Conservation (phyloP, 2,329 filamentous ascomycete genomes). For the Helminthosporium solani region DNA sequence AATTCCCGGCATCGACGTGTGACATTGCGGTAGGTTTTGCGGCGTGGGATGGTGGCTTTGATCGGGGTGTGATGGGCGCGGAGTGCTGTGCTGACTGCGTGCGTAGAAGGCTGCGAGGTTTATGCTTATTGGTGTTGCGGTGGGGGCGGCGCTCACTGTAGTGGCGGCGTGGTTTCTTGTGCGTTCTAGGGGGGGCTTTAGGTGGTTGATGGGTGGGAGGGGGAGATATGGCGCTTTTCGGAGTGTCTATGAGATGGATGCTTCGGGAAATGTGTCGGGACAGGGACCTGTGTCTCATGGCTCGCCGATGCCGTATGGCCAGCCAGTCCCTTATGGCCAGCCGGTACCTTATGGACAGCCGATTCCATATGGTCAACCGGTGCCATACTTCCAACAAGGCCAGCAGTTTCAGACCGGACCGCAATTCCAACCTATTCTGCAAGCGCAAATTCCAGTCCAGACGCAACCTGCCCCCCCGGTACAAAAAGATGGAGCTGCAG, state of each 20-base stretch:
- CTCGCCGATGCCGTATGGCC: background rate
- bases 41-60: background rate
- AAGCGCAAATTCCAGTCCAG: background rate
- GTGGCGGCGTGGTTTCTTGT: conserved; percentile 22
- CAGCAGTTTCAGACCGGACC: background rate
- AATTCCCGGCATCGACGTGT: conserved; percentile 29
- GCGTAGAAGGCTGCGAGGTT: conserved; percentile 29
- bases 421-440: background rate
- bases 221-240: conserved; percentile 31
- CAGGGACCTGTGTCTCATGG: background rate
- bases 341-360: no score
- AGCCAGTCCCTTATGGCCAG: background rate
- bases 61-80: no score
- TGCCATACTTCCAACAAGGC: background rate
- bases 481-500: background rate
- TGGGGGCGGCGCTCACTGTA: conserved; percentile 20
- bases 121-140: conserved; percentile 24
- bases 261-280: background rate
- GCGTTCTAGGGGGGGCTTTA: conserved; percentile 25
- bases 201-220: conserved; percentile 30
- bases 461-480: background rate
- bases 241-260: conserved; percentile 25
- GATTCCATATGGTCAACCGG: background rate
- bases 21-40: conserved; percentile 25
- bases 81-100: background rate